phyloP scores from a whole-genome alignment of 2,329 filamentous ascomycete species.

The Penicillium polonicum region DNA sequence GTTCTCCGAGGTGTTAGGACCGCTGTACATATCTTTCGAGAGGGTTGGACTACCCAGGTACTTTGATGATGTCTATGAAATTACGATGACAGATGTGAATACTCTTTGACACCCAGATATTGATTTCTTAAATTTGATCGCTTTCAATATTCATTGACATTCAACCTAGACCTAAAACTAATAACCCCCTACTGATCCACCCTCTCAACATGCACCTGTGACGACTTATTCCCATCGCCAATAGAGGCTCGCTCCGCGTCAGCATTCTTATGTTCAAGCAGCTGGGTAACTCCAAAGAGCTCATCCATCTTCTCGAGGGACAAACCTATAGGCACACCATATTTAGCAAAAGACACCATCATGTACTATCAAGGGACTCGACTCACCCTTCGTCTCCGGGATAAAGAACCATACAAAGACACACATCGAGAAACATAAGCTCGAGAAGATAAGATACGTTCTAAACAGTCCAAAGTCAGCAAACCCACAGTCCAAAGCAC shows the following conservation, averaged over 20 bases:
- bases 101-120: not conserved
- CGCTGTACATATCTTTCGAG: slow-evolving; percentile 7
- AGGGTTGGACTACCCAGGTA: slow-evolving; percentile 1
- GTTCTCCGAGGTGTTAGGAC: not conserved
- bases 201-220: slow-evolving; percentile 15
- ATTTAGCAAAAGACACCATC: not conserved
- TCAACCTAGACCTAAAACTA: not conserved
- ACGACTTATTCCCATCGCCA: slow-evolving; percentile 10
- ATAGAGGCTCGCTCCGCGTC: slow-evolving; percentile 19
- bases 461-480: slow-evolving; percentile 44
- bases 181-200: not conserved
- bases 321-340: slow-evolving; percentile 30
- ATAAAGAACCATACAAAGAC: slow-evolving; percentile 66
- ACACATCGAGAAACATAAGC: slow-evolving; percentile 65
- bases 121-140: not conserved
- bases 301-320: slow-evolving; percentile 66
- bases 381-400: slow-evolving; percentile 69
- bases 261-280: slow-evolving; percentile 27
- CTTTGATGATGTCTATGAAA: slow-evolving; percentile 13
- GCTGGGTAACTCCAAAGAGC: slow-evolving; percentile 60
- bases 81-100: slow-evolving; percentile 14
- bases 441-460: slow-evolving; percentile 68
- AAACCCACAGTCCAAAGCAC: slow-evolving; percentile 26
- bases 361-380: not conserved
- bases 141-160: not conserved